These are phyloP conservation scores for Heterobasidion annosum DNA, from an alignment of 1,284 basidiomycete genomes.

Conservation along the genomic window DNA sequence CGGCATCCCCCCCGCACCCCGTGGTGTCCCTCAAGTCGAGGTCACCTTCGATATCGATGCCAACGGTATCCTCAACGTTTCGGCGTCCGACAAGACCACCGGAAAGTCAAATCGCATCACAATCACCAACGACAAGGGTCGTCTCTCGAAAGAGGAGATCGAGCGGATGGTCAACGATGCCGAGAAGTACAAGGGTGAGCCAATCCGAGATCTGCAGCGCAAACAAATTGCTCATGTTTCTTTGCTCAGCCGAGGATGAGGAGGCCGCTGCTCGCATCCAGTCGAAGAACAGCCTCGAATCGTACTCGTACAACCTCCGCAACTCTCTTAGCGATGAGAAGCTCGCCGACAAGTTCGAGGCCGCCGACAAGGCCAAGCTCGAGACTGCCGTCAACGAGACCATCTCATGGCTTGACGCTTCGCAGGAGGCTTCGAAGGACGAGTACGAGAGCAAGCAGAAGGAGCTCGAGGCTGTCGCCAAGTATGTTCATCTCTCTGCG, in stretches of 20 bases:
- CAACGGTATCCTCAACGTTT: constrained; percentile 97
- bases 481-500: constrained; percentile 15
- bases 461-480: constrained; percentile 87
- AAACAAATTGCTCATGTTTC: not conserved
- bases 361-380: constrained; percentile 84
- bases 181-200: constrained; percentile 82
- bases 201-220: no score
- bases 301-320: constrained; percentile 94
- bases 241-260: constrained; percentile 62
- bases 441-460: constrained; percentile 96
- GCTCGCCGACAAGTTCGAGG: constrained; percentile 81
- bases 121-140: constrained; percentile 98
- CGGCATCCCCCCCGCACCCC: constrained; percentile 95
- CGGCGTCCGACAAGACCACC: constrained; percentile 94
- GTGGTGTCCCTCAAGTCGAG: constrained; percentile 97
- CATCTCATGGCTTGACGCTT: constrained; percentile 84
- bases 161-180: constrained; percentile 95
- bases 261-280: constrained; percentile 76
- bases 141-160: constrained; percentile 97
- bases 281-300: constrained; percentile 87
- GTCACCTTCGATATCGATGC: constrained; percentile 99
- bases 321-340: constrained; percentile 85
- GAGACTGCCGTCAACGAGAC: constrained; percentile 79
- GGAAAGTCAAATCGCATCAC: constrained; percentile 96
- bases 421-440: constrained; percentile 89